These are phyloP conservation scores for Metschnikowia arizonensis DNA, from an alignment of 805 yeast genomes.

Conservation along the genomic window DNA sequence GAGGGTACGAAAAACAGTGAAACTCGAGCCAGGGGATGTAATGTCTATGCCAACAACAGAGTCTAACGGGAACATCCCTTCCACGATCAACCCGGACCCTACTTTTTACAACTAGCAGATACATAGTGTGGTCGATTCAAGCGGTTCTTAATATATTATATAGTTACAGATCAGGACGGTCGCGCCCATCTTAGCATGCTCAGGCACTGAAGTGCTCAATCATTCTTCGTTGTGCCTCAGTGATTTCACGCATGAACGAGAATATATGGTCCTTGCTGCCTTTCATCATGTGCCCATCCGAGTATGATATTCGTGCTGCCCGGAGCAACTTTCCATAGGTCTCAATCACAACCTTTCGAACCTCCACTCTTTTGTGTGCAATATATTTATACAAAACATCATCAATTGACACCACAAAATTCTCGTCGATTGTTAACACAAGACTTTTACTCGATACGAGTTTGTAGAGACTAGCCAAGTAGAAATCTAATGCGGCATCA, in stretches of 20 bases:
- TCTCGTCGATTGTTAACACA: conserved; percentile 18
- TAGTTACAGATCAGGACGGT: neutral
- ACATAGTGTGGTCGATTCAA: neutral
- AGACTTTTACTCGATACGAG: conserved; percentile 21
- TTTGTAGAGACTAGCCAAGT: conserved; percentile 26
- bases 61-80: neutral
- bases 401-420: conserved; percentile 26
- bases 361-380: conserved; percentile 29
- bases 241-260: conserved; percentile 17
- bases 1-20: conserved; percentile 8
- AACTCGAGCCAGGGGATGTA: conserved; percentile 7
- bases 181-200: neutral
- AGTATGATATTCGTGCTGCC: conserved; percentile 14
- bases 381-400: conserved; percentile 24
- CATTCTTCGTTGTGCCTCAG: conserved; percentile 42
- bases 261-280: neutral
- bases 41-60: conserved; percentile 10
- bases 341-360: conserved; percentile 36
- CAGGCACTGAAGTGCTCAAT: conserved; percentile 41
- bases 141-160: neutral
- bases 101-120: neutral
- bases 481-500: conserved; percentile 16
- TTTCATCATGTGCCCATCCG: neutral
- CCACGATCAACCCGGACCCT: conserved; percentile 1
- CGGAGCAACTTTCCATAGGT: conserved; percentile 35